Conservation (phyloP, 768 basidiomycete species). For the Epithele typhae region DNA sequence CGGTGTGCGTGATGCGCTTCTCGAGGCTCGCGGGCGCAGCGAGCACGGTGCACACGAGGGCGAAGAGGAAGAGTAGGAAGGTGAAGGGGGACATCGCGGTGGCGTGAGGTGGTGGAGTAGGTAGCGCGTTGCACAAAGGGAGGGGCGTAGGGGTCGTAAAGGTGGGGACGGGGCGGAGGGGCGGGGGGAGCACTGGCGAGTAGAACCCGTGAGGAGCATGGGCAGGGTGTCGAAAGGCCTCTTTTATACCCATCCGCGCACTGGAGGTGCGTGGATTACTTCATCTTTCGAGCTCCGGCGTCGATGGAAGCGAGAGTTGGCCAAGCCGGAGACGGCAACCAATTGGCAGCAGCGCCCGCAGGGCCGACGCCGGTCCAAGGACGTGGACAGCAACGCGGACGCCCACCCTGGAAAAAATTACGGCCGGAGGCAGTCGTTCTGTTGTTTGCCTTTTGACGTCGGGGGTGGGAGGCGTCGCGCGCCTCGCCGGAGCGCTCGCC, state of each 20-base stretch:
- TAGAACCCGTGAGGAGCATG: conserved; percentile 17
- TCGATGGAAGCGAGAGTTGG: not conserved
- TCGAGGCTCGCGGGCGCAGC: conserved; percentile 49
- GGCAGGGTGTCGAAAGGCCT: conserved; percentile 2
- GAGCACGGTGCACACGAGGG: conserved; percentile 36
- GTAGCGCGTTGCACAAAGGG: conserved; percentile 8
- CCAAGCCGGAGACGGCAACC: conserved; percentile 2
- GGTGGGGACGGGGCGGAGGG: conserved; percentile 20
- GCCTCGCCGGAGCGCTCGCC: no score
- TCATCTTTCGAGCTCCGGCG: conserved; percentile 4
- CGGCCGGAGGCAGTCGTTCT: not conserved
- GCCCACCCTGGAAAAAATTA: conserved; percentile 11
- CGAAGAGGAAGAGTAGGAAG: conserved; percentile 33
- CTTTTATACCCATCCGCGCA: conserved; percentile 19
- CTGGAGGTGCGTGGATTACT: conserved; percentile 11
- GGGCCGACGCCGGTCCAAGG: not conserved
- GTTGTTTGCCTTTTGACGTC: conserved; percentile 14
- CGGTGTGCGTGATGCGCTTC: conserved; percentile 49
- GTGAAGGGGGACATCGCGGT: conserved; percentile 38
- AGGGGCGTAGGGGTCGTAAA: conserved; percentile 12
- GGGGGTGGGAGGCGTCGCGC: conserved; percentile 7
- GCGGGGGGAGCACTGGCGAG: conserved; percentile 21
- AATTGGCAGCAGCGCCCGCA: not conserved
- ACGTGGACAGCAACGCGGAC: not conserved
- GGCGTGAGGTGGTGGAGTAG: conserved; percentile 9